Evolutionary conservation across 345 rosid genomes (phyloP).

Genomic region (Euphorbia tirucalli): DNA sequence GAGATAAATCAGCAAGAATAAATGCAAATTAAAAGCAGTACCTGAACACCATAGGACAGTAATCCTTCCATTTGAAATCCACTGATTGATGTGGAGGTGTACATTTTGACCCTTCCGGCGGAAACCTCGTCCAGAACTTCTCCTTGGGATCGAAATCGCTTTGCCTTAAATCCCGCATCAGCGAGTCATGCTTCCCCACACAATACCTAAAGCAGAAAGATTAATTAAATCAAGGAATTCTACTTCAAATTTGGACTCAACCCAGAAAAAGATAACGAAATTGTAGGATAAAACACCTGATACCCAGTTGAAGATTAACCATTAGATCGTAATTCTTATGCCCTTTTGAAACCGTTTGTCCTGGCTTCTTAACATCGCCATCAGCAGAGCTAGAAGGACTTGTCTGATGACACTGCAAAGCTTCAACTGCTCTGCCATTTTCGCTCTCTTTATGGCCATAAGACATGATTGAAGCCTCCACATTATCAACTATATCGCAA

Average conservation of each 20-base stretch:
- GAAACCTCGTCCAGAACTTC: constrained; percentile 77
- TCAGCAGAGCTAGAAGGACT: constrained; percentile 27
- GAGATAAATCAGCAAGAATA: background rate
- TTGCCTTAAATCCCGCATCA: constrained; percentile 50
- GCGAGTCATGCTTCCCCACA: constrained; percentile 62
- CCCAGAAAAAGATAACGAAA: background rate
- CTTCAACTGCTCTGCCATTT: constrained; percentile 2
- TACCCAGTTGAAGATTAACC: constrained; percentile 73
- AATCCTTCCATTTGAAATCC: constrained; percentile 82
- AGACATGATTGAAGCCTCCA: constrained; percentile 57
- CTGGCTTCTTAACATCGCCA: constrained; percentile 58
- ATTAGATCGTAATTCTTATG: constrained; percentile 67
- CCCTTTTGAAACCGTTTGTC: constrained; percentile 52
- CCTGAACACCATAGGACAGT: constrained; percentile 79
- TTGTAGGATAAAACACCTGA: constrained; percentile 37
- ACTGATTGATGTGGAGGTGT: constrained; percentile 68
- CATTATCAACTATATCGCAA: constrained; percentile 85
- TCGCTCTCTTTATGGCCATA: constrained; percentile 22
- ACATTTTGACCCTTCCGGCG: constrained; percentile 66
- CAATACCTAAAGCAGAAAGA: constrained; percentile 36
- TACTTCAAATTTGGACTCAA: background rate
- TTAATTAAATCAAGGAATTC: background rate
- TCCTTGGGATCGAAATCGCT: constrained; percentile 74
- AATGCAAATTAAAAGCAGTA: constrained; percentile 17
- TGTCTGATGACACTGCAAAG: constrained; percentile 1